Conservation (phyloP, 805 yeast genomes). For the Candida broadrunensis region DNA sequence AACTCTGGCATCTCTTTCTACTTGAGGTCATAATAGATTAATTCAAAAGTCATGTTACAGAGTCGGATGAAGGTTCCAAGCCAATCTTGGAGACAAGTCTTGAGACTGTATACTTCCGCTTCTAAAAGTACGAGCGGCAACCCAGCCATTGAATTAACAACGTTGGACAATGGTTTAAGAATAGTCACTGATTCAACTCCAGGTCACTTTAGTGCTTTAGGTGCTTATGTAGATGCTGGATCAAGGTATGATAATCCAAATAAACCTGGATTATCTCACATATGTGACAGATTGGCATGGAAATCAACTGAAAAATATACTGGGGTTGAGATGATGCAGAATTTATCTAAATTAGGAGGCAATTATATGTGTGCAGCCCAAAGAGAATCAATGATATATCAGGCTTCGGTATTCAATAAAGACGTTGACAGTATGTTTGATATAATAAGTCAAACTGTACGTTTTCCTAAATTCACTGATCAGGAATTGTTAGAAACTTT, state of each 20-base stretch:
- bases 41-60: no score
- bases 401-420: constrained; percentile 87
- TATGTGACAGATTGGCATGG: constrained; percentile 83
- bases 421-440: constrained; percentile 80
- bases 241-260: constrained; percentile 69
- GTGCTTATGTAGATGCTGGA: constrained; percentile 88
- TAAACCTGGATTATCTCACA: constrained; percentile 73
- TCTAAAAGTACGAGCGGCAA: no score
- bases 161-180: constrained; percentile 71
- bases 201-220: constrained; percentile 88
- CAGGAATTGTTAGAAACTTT: constrained; percentile 74
- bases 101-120: no score
- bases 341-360: constrained; percentile 81
- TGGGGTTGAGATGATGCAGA: constrained; percentile 71
- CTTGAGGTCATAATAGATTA: no score
- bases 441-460: constrained; percentile 73
- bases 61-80: no score
- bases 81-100: no score
- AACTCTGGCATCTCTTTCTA: no score
- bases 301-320: constrained; percentile 58
- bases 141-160: constrained; percentile 21
- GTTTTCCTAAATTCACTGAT: constrained; percentile 63
- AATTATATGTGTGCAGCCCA: constrained; percentile 91
- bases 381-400: constrained; percentile 88
- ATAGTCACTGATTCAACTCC: constrained; percentile 85